Evolutionary conservation across 768 basidiomycete genomes (phyloP).

Genomic region (Dictyophora rubrovolvata): DNA sequence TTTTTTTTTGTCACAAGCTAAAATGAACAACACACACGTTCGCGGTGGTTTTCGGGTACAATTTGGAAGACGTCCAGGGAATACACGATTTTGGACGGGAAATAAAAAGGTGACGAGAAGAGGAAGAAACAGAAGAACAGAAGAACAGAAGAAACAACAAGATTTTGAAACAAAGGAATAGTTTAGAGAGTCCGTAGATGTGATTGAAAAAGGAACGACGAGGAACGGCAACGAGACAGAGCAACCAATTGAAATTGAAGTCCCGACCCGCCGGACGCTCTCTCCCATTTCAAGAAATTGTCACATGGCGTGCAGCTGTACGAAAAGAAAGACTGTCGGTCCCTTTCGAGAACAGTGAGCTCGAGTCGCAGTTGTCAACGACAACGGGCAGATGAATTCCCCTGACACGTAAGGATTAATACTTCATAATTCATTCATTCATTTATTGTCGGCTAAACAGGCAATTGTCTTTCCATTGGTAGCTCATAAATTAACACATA

Average conservation of each 20-base stretch:
- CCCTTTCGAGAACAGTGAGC: too few relatives aligned
- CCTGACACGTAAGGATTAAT: too few relatives aligned
- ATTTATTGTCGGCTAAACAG: too few relatives aligned
- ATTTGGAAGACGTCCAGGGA: constrained; percentile 18
- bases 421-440: too few relatives aligned
- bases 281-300: too few relatives aligned
- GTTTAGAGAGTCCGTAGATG: background rate
- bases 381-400: too few relatives aligned
- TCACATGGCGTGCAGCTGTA: too few relatives aligned
- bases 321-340: too few relatives aligned
- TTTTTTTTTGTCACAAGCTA: constrained; percentile 8
- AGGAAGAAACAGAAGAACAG: constrained; percentile 13
- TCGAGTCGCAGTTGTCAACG: too few relatives aligned
- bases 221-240: background rate
- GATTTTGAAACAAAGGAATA: background rate
- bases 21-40: constrained; percentile 17
- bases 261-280: background rate
- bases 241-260: background rate
- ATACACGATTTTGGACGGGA: constrained; percentile 12
- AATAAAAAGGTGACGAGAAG: constrained; percentile 10
- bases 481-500: background rate
- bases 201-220: background rate
- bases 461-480: too few relatives aligned
- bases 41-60: constrained; percentile 17
- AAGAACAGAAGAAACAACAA: constrained; percentile 9